phyloP scores from a whole-genome alignment of 2,329 filamentous ascomycete genomes.

The Penicillium sp. region DNA sequence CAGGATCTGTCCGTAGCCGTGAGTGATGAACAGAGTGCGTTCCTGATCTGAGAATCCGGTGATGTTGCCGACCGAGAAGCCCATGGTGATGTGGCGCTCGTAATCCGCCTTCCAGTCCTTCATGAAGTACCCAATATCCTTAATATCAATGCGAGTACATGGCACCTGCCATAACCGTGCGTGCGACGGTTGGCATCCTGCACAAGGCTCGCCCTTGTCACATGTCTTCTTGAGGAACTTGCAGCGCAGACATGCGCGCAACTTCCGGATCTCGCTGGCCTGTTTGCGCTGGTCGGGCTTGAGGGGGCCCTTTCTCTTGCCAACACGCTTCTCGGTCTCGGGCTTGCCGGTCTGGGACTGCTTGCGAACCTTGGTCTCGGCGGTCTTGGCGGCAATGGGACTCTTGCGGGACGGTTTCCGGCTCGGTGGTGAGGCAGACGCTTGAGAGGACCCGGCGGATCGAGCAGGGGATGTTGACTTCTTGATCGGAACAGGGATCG shows the following conservation, averaged over 20 bases:
- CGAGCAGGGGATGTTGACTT: conserved; percentile 54
- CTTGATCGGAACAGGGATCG: conserved; percentile 56
- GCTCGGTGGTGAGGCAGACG: conserved; percentile 64
- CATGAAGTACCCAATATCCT: conserved; percentile 98
- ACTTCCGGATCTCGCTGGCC: conserved; percentile 92
- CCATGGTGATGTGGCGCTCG: conserved; percentile 81
- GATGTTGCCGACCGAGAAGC: conserved; percentile 91
- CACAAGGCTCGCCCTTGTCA: conserved; percentile 94
- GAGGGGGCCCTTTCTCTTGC: conserved; percentile 83
- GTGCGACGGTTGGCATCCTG: conserved; percentile 92
- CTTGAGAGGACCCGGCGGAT: conserved; percentile 60
- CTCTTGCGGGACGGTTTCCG: conserved; percentile 70
- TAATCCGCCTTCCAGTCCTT: conserved; percentile 99
- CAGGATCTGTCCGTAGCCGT: conserved; percentile 90
- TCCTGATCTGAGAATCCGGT: conserved; percentile 72
- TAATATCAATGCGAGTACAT: conserved; percentile 97
- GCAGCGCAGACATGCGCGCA: conserved; percentile 89
- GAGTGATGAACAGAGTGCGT: conserved; percentile 82
- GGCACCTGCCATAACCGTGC: conserved; percentile 96
- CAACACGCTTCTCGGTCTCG: conserved; percentile 90
- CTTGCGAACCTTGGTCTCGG: conserved; percentile 82
- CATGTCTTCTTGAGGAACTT: conserved; percentile 99
- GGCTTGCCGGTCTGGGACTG: conserved; percentile 71
- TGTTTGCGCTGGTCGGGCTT: conserved; percentile 93
- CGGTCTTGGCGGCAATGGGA: conserved; percentile 73